Conservation (phyloP, 768 basidiomycete species). For the Porphyrellus cyaneotinctus region DNA sequence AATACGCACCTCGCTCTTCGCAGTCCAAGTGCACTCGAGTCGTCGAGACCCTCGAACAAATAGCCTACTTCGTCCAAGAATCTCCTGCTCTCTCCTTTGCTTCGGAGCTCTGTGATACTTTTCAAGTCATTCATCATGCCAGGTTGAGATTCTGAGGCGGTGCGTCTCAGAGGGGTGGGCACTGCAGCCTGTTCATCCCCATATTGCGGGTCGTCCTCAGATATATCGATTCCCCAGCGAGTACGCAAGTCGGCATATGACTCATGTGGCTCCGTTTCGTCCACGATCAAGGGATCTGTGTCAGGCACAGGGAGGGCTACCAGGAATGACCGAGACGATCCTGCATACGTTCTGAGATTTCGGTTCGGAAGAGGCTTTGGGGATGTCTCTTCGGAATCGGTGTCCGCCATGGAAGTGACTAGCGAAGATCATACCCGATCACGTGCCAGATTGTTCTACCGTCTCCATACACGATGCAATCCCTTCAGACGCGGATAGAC, state of each 20-base stretch:
- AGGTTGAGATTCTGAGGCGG: slow-evolving; percentile 34
- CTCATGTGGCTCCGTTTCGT: slow-evolving; percentile 55
- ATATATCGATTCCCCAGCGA: slow-evolving; percentile 80
- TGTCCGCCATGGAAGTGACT: too few species aligned
- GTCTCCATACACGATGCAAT: slow-evolving; percentile 38
- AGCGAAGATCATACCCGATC: not conserved
- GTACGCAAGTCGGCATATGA: slow-evolving; percentile 69
- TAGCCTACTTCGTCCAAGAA: slow-evolving; percentile 86
- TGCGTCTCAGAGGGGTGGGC: slow-evolving; percentile 13
- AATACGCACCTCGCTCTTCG: slow-evolving; percentile 60
- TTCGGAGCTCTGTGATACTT: slow-evolving; percentile 76
- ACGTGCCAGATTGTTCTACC: too few species aligned
- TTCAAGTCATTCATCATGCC: slow-evolving; percentile 72
- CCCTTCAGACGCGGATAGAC: slow-evolving; percentile 53
- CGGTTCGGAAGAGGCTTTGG: slow-evolving; percentile 27
- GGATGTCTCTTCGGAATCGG: slow-evolving; percentile 25
- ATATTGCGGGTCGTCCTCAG: slow-evolving; percentile 62
- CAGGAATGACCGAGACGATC: slow-evolving; percentile 76
- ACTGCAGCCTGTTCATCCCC: slow-evolving; percentile 6
- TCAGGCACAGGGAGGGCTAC: slow-evolving; percentile 48
- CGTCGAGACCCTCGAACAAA: slow-evolving; percentile 73
- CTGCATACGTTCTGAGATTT: slow-evolving; percentile 66
- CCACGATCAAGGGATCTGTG: slow-evolving; percentile 36
- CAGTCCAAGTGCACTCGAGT: slow-evolving; percentile 47
- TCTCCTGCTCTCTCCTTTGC: slow-evolving; percentile 73